Conservation (phyloP, 352 stramenopile genomes). For the Thalassiosira delicatula region DNA sequence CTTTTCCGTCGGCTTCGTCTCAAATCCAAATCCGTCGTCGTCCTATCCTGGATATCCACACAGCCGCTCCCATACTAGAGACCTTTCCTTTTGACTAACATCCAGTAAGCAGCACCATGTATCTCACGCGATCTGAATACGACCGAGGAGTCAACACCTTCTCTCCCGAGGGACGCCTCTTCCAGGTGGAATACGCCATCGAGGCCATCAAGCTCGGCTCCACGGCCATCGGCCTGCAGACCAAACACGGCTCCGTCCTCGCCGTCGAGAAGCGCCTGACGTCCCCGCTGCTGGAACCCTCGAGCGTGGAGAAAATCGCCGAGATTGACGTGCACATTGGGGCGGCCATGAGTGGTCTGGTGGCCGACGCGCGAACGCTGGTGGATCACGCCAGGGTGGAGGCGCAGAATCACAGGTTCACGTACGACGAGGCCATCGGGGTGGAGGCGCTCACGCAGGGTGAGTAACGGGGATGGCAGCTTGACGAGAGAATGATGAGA, state of each 20-base stretch:
- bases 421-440: conserved; percentile 97
- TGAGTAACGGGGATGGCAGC: conserved; percentile 23
- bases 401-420: conserved; percentile 98
- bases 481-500: neutral
- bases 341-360: conserved; percentile 97
- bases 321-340: conserved; percentile 98
- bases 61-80: too few species aligned
- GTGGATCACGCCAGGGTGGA: conserved; percentile 99
- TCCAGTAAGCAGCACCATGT: too few species aligned
- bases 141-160: conserved; percentile 99
- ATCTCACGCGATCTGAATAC: conserved; percentile 95
- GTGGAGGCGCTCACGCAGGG: conserved; percentile 96
- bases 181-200: conserved; percentile 99
- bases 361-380: conserved; percentile 97
- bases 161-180: conserved; percentile 97
- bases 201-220: conserved; percentile 92
- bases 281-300: conserved; percentile 92
- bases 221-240: conserved; percentile 97
- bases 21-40: too few species aligned
- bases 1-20: too few species aligned
- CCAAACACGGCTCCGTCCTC: conserved; percentile 96
- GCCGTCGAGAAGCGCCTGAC: conserved; percentile 98
- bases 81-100: too few species aligned
- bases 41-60: too few species aligned
- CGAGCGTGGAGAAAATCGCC: conserved; percentile 99